These are phyloP conservation scores for Stephania cephalantha DNA, from an alignment of 164 flowering plant genomes.

Conservation along the genomic window DNA sequence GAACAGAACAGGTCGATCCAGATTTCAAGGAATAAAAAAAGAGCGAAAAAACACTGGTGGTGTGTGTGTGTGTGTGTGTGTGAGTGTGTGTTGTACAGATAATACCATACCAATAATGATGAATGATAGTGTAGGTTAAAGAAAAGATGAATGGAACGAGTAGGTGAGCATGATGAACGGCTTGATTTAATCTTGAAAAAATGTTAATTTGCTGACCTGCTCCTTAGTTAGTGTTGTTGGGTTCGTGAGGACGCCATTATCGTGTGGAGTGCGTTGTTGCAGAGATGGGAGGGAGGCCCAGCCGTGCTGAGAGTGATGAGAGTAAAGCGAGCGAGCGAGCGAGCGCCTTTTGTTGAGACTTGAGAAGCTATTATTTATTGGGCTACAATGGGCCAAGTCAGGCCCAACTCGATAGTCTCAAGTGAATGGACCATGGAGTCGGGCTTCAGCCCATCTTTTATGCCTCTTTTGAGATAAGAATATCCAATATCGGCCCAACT, in stretches of 20 bases:
- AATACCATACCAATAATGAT: no score
- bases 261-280: not conserved
- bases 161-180: constrained; percentile 4
- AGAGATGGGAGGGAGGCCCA: not conserved
- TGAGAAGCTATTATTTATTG: no score
- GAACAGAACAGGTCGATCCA: constrained; percentile 9
- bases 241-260: not conserved
- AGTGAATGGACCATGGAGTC: not conserved
- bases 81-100: no score
- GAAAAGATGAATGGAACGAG: not conserved
- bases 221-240: not conserved
- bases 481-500: no score
- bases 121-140: not conserved
- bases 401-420: no score
- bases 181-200: not conserved
- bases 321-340: no score
- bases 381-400: no score
- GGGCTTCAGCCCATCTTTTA: not conserved
- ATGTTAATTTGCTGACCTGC: not conserved
- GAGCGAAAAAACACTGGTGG: not conserved
- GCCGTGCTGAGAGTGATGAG: not conserved
- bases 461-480: no score
- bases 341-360: not conserved
- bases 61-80: no score
- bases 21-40: constrained; percentile 12